Evolutionary conservation across 192 early-diverging fungal genomes (phyloP), one percentile per base, ranked within the genome.

Genomic region (Dimargaris verticillata): DNA sequence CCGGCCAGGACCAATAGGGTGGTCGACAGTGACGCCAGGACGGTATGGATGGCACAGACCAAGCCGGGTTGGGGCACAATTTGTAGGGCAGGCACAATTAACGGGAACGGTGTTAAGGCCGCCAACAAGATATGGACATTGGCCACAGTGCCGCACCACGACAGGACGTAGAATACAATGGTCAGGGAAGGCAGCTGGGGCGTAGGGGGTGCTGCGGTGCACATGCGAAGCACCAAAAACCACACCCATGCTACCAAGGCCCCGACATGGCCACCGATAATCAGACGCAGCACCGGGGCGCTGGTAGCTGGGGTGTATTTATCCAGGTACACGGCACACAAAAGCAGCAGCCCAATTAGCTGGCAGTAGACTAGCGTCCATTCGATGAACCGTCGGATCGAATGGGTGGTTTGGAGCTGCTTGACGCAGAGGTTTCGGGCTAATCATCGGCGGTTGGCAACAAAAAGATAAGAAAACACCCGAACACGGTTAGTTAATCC

Each of bases 241-340:
- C 57, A 59, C 15, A 43, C 9, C 57, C 57, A 59, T 18, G 41
- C 57, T 1, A 43, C 9, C 25, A 41, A 13, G 11, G 33, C 11
- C 41, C 15, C 20, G 17, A 44, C 38, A 13, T 59, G 57, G 41
- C 41, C n/a, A 44, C 20, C 42, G 10, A 59, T n/a, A 20, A 59
- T 59, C 38, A 59, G 41, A n/a, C 13, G 14, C 15, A 59, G 42
- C 17, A 25, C n/a, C 5, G 41, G 41, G n/a, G 6, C 15, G 5
- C 15, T 33, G n/a, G 6, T 43, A 4, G 7, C 20, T 22, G n/a
- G 57, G 7, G 57, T 59, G 43, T 59, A 59, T 38, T 59, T 59
- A n/a, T 59, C 57, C 57, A 42, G 57, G 38, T 43, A 59, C 12
- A 59, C 42, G 20, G 57, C 57, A 3, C 15, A 17, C 57, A 59